Conservation (phyloP, 345 rosid genomes). For the Arabis alpina region DNA sequence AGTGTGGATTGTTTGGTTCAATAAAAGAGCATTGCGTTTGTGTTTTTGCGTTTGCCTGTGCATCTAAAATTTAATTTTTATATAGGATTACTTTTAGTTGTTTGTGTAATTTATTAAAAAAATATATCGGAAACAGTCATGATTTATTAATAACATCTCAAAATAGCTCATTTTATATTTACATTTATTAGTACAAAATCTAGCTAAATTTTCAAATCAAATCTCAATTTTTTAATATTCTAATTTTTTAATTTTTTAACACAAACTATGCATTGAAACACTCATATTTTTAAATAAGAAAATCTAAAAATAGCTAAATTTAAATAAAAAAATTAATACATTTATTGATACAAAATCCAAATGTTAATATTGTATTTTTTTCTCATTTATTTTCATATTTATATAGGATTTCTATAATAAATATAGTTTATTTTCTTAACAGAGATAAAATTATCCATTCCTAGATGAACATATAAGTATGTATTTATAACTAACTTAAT, state of each 20-base stretch:
- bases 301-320: not conserved
- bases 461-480: not conserved
- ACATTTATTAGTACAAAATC: too few relatives aligned
- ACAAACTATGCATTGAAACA: not conserved
- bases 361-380: not conserved
- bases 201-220: too few relatives aligned
- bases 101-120: not conserved
- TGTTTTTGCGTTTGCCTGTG: not conserved
- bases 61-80: not conserved
- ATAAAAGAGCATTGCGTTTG: not conserved
- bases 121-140: not conserved
- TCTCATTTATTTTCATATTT: not conserved
- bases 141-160: not conserved
- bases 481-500: too few relatives aligned
- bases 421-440: not conserved
- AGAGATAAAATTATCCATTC: not conserved
- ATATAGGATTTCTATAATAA: not conserved
- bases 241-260: not conserved
- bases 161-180: not conserved
- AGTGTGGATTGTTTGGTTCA: not conserved
- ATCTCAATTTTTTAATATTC: too few relatives aligned
- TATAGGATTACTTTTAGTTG: not conserved
- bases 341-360: conserved; percentile 10
- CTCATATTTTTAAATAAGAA: not conserved
- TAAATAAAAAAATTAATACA: not conserved